These are phyloP conservation scores for Globisporangium takayamanum DNA, from an alignment of 352 stramenopile species.

Conservation along the genomic window DNA sequence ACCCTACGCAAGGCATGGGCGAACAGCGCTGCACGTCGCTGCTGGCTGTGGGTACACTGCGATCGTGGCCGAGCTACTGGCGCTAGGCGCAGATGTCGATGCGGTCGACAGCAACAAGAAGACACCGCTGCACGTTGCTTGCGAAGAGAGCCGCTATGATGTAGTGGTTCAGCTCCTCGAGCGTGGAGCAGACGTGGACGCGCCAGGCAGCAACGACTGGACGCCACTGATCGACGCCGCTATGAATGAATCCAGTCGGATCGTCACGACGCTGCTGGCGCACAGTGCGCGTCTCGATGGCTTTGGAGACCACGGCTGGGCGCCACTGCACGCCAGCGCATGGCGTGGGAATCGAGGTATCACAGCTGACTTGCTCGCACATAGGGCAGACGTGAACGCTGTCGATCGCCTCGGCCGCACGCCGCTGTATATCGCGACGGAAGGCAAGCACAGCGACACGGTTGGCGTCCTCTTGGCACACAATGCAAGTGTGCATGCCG, in stretches of 20 bases:
- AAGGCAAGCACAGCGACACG: too few relatives aligned
- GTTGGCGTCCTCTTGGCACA: too few relatives aligned
- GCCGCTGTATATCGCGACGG: too few relatives aligned
- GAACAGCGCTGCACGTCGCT: neutral
- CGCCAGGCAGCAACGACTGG: neutral
- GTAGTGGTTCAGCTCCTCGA: neutral
- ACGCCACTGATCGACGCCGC: neutral
- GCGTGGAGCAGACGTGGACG: neutral
- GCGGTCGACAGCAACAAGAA: neutral
- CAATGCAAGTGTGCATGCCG: too few relatives aligned
- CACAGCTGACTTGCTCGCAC: too few relatives aligned
- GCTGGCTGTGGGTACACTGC: neutral
- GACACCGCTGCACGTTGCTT: neutral
- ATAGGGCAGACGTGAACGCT: too few relatives aligned
- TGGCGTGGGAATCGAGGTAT: too few relatives aligned
- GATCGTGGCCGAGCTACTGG: neutral
- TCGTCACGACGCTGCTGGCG: neutral
- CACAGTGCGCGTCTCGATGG: neutral
- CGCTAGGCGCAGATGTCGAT: neutral
- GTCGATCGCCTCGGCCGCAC: too few relatives aligned
- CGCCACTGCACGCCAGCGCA: too few relatives aligned
- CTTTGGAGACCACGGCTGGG: neutral
- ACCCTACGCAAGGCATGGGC: too few relatives aligned
- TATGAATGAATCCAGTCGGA: too few relatives aligned
- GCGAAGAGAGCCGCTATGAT: neutral